Evolutionary conservation across 2,329 filamentous ascomycete species (phyloP), one percentile per base, ranked within the genome.

Genomic region (Fulvia fulva): DNA sequence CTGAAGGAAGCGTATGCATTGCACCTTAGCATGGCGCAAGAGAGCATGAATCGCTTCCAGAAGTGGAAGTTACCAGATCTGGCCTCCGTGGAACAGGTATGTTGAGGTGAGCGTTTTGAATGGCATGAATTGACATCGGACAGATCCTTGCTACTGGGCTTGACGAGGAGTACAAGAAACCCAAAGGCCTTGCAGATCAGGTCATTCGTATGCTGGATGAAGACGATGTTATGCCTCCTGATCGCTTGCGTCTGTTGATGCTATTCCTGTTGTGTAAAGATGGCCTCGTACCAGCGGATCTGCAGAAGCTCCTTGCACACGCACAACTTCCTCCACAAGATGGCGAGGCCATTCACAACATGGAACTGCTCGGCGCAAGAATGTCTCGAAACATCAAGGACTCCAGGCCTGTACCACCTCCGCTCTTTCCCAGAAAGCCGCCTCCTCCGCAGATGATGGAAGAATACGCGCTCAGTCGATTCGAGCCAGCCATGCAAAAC

Each of bases 1-100:
- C 90, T 94, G 81, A 97, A 97, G 74, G 91, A 96, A 71, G 87
- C 90, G 1, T 99, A 97, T 74, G 94, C 92, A 0, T 78, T 99
- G 55, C 94, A 99, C 75, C 80, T 99, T 44, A 93, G 87, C 65
- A 97, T 99, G 93, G 94, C 94, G 1, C 89, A 97, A 72, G 91
- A 96, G 72, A 96, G 91, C 53, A 97, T 97, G 92, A 91, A 91
- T 67, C 84, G 89, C 37, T 99, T 99, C 68, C 87, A 96, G 71
- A 79, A 85, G 53, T 84, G 87, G 71, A 96, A 96, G 70, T 80
- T 99, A 6, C 83, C 89, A 6, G 94, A 99, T 69, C 81, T 97
- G 58, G 91, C 91, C 12, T 88, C 89, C 0, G 83, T 92, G 5
- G 94, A 99, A 75, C 94, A 97, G 75, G 81, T 83, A 67, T 57